Evolutionary conservation across 1,139 yeast genomes (phyloP), one percentile per base, ranked within the genome.

Genomic region (Zygoascus hellenicus): DNA sequence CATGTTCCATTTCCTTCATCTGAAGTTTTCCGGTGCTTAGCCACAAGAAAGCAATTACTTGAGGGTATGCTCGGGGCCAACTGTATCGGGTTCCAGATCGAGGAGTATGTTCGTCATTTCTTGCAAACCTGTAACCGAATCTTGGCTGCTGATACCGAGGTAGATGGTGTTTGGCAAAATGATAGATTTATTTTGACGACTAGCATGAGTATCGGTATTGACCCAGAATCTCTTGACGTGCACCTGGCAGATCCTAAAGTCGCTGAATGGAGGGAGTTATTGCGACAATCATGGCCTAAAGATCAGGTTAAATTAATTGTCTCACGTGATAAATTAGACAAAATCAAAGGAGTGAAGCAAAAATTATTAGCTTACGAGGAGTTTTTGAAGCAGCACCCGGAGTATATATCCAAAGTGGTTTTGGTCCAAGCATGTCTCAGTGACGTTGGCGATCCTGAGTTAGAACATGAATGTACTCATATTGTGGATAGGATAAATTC

Each of bases 1-100:
- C 98, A 94, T 61, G 89, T 92, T 17, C 86, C 97, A 1, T 92
- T 92, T 70, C 98, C 98, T 6, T 86, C 96, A 2, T 82, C 94
- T 42, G 99, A 92, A 65, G 96, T 92, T 3, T 94, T 92, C 68
- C 75, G 97, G 55, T 90, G 97, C 61, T 75, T 92, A 54, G 96
- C 97, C 1, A 94, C 88, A 60, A 75, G 98, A 58, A 81, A 78
- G 47, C 78, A 77, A 28, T 73, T 94, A 16, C 70, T 94, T 19
- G 76, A 78, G 53, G 98, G 99, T 11, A 76, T 92, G 71, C 70
- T 94, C 41, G 97, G 96, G 3, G 90, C 97, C 2, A 87, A 89
- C 58, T 78, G 85, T 50, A 77, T 94, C 42, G 81, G 92, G 1
- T 90, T 92, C 70, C 98, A 92, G 65, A 89, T 94, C 9, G 81